Base-by-base conservation (phyloP, 1,284 basidiomycete species). In the Lentinula novae-zelandiae region DNA sequence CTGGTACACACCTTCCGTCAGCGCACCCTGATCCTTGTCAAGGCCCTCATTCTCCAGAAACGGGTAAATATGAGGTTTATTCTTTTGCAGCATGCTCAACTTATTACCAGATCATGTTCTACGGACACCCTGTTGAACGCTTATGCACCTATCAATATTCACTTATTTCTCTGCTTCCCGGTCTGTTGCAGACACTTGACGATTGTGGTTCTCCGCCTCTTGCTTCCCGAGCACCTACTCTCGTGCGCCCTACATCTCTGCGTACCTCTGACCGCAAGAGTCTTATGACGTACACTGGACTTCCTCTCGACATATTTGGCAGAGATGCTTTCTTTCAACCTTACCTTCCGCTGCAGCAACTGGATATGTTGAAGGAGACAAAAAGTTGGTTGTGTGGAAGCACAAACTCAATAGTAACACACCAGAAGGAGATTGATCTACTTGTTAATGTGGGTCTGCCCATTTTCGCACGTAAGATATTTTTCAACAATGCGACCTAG, bases 61-160 rank as follows among this genome's bases (percentile, higher is more conserved):
- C 82, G 90, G 76, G 94, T 90, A 67, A 40, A 74, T 10, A 1
- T 44, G 65, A 44, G 56, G 9, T 53, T 50, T 60, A 33, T 12
- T 33, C 31, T 34, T 2, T n/a, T 36, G 12, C 22, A 44, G 55
- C 20, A 12, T 10, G 8, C 17, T 46, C 55, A 31, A 57, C 12
- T 17, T 48, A 34, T 49, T 12, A n/a, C 31, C 69, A 96, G 93
- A 91, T 98, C 64, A 93, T 99, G 89, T 95, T 99, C 72, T 97
- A 87, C 68, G 96, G 96, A 7, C 95, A 98, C 70, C 96, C 96
- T 0, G 96, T 99, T 0, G 97, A 99, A 74, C 87, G 89, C 61
- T 78, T 99, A 36, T 98, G 96, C 76, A 98, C 95, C 31, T 97
- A 95, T 69, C 97, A 99, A 73, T 99, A 99, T 73, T 96, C 94